Percentiles rank a stretch among this genome's conserved stretches.
phyloP scores from a whole-genome alignment of 805 yeast genomes.

The Brettanomyces custersianus region DNA sequence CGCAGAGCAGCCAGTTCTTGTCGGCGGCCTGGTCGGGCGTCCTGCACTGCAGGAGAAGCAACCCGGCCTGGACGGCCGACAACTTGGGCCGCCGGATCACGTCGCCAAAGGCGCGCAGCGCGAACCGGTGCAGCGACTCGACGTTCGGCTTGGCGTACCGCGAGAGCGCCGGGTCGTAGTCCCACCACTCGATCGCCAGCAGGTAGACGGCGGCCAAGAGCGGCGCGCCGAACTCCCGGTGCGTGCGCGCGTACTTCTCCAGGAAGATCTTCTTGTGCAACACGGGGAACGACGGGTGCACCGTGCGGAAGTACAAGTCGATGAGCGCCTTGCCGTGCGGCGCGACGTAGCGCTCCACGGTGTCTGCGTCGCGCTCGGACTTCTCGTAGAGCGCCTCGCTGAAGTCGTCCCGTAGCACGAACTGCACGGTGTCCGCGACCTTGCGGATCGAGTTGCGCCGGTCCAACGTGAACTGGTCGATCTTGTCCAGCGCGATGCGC shows the following conservation, averaged over 20 bases:
- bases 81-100: constrained; percentile 80
- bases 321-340: constrained; percentile 84
- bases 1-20: constrained; percentile 77
- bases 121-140: constrained; percentile 57
- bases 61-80: constrained; percentile 87
- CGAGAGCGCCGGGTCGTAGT: constrained; percentile 67
- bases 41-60: constrained; percentile 63
- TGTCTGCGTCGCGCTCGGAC: constrained; percentile 72
- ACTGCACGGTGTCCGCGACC: constrained; percentile 70
- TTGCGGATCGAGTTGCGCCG: constrained; percentile 61
- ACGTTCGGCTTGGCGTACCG: constrained; percentile 75
- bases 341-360: constrained; percentile 76
- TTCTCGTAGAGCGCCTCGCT: constrained; percentile 57
- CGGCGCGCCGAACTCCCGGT: constrained; percentile 87
- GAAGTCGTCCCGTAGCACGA: constrained; percentile 73
- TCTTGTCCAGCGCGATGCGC: constrained; percentile 52
- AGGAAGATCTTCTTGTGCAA: constrained; percentile 84
- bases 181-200: constrained; percentile 92
- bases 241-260: constrained; percentile 86
- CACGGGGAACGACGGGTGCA: constrained; percentile 89
- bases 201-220: constrained; percentile 84
- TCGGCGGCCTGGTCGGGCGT: constrained; percentile 30
- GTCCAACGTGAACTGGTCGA: constrained; percentile 73
- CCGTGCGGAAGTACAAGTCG: constrained; percentile 71
- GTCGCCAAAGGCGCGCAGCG: constrained; percentile 56